These are phyloP conservation scores for Paramyrothecium roridum DNA, from an alignment of 2,329 filamentous ascomycete species.

Conservation along the genomic window DNA sequence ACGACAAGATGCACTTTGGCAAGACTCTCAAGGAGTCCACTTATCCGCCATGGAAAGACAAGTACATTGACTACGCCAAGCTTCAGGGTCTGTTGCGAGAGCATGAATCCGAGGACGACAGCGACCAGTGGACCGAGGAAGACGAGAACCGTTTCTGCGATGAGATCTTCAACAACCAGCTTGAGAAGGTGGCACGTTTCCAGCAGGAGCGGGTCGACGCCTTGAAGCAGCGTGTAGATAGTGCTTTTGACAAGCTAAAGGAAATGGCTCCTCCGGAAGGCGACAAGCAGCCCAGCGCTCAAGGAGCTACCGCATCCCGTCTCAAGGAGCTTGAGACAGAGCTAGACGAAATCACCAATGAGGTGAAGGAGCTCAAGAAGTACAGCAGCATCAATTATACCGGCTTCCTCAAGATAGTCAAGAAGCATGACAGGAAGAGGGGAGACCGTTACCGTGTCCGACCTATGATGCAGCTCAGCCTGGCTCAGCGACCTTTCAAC, in stretches of 20 bases:
- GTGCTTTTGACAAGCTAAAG: constrained; percentile 67
- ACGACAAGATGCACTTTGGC: constrained; percentile 77
- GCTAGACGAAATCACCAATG: constrained; percentile 83
- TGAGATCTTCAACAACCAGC: constrained; percentile 88
- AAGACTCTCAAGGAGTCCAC: constrained; percentile 77
- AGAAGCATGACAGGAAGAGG: constrained; percentile 96
- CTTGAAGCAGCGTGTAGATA: constrained; percentile 52
- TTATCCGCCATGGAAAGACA: constrained; percentile 84
- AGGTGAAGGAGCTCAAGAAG: constrained; percentile 89
- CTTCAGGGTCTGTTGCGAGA: constrained; percentile 88
- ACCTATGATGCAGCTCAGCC: constrained; percentile 84
- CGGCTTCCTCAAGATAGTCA: constrained; percentile 94
- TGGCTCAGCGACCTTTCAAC: constrained; percentile 90
- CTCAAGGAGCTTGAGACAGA: constrained; percentile 66
- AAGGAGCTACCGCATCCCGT: constrained; percentile 18
- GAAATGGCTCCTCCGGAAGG: constrained; percentile 68
- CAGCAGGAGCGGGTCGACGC: constrained; percentile 71
- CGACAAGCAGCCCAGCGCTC: constrained; percentile 38
- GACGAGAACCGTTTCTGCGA: constrained; percentile 94
- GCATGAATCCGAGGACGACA: constrained; percentile 59
- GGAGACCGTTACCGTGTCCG: constrained; percentile 83
- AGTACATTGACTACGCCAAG: constrained; percentile 95
- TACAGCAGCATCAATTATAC: constrained; percentile 97
- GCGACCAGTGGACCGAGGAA: constrained; percentile 81
- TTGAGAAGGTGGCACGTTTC: constrained; percentile 92